phyloP scores from a whole-genome alignment of 2,329 filamentous ascomycete species.

The Colletotrichum aenigma region DNA sequence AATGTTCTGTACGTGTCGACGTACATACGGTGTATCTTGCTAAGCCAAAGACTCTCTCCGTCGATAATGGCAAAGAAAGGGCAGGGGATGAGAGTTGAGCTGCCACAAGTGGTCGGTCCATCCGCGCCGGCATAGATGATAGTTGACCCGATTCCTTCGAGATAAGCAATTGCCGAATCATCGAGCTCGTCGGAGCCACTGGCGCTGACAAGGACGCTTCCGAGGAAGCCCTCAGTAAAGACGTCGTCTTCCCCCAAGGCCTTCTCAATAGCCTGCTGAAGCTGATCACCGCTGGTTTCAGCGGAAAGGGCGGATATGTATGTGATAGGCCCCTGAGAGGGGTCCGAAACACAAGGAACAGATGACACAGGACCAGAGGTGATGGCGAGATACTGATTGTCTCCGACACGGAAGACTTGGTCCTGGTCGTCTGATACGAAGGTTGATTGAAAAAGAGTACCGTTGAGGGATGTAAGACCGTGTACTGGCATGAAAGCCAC shows the following conservation, averaged over 20 bases:
- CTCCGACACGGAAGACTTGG: not conserved
- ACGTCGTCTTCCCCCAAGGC: not conserved
- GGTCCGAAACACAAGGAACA: not conserved
- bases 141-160: not conserved
- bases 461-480: not conserved
- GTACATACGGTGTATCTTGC: not conserved
- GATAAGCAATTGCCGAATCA: not conserved
- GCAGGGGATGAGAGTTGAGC: not conserved
- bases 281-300: not conserved
- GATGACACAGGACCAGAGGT: not conserved
- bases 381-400: not conserved
- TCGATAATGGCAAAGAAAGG: not conserved
- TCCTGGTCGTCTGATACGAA: not conserved
- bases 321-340: not conserved
- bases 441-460: not conserved
- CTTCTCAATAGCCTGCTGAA: not conserved
- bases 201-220: not conserved
- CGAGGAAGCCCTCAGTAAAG: not conserved
- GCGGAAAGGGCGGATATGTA: not conserved
- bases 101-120: not conserved
- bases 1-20: not conserved
- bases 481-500: not conserved
- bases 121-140: not conserved
- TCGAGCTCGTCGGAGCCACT: not conserved
- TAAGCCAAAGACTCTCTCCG: not conserved